Evolutionary conservation across 306 rosid genomes (phyloP).

Genomic region (Malus fusca): DNA sequence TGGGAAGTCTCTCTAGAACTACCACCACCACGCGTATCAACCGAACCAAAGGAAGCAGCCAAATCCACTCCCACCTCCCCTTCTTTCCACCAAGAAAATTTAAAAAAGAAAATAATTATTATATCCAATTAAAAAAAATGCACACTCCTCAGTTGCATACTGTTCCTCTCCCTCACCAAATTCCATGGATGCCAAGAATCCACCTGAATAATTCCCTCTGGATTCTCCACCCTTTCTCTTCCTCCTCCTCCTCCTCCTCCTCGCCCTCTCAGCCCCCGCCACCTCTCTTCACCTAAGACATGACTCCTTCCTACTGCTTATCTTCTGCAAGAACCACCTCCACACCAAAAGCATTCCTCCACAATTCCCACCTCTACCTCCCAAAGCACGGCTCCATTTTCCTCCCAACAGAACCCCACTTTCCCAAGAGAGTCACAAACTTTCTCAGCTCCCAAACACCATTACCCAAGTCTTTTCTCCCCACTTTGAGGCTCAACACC

Average conservation of each 20-base stretch:
- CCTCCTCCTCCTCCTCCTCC: neutral
- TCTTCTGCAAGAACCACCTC: slow-evolving; percentile 40
- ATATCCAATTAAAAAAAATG: slow-evolving; percentile 21
- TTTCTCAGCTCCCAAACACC: slow-evolving; percentile 22
- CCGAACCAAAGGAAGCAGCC: slow-evolving; percentile 30
- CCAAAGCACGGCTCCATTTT: slow-evolving; percentile 18
- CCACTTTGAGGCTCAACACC: slow-evolving; percentile 26
- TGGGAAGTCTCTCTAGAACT: neutral
- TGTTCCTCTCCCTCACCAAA: slow-evolving; percentile 22
- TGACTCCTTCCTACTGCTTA: slow-evolving; percentile 55
- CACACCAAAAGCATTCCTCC: slow-evolving; percentile 13
- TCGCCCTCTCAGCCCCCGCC: neutral
- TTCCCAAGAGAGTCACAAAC: slow-evolving; percentile 3
- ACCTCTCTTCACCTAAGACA: slow-evolving; percentile 11
- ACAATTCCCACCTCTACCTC: slow-evolving; percentile 14
- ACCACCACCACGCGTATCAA: slow-evolving; percentile 53
- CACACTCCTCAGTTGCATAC: slow-evolving; percentile 18
- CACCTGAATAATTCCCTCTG: slow-evolving; percentile 37
- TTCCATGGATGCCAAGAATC: slow-evolving; percentile 50
- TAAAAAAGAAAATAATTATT: neutral
- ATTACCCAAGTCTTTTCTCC: slow-evolving; percentile 6
- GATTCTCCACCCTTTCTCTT: slow-evolving; percentile 5
- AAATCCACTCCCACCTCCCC: slow-evolving; percentile 30
- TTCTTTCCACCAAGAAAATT: slow-evolving; percentile 1
- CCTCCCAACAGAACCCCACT: slow-evolving; percentile 16